Conservation (phyloP, 768 basidiomycete genomes). For the Lentinus brumalis region DNA sequence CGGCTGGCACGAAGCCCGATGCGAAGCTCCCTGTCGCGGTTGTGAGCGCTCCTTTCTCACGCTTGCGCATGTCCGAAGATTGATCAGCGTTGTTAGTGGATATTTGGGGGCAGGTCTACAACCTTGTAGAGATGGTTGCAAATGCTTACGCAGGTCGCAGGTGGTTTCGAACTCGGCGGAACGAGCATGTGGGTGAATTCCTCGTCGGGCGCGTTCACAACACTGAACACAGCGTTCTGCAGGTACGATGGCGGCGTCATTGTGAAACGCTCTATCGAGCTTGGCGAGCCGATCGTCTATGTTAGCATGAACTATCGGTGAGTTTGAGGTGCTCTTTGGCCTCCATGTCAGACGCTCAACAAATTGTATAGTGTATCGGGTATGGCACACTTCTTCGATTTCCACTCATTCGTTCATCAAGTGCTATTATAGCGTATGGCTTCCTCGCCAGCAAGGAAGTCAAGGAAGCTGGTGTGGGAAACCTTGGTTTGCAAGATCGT, state of each 20-base stretch:
- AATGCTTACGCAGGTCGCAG: slow-evolving; percentile 14
- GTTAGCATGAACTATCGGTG: slow-evolving; percentile 58
- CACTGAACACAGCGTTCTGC: not conserved
- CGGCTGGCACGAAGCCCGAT: slow-evolving; percentile 12
- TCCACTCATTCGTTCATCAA: not conserved
- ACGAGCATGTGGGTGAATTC: slow-evolving; percentile 8
- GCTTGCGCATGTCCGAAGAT: not conserved
- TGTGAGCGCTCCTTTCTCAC: slow-evolving; percentile 3
- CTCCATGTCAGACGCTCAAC: not conserved
- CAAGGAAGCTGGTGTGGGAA: slow-evolving; percentile 40
- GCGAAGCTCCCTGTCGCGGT: slow-evolving; percentile 22
- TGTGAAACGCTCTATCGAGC: slow-evolving; percentile 45
- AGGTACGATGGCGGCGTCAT: slow-evolving; percentile 48
- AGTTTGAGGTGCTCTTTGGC: not conserved
- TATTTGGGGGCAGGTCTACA: slow-evolving; percentile 25
- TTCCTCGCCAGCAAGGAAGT: slow-evolving; percentile 46
- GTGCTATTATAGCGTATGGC: slow-evolving; percentile 34
- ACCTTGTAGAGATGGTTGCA: too few species aligned
- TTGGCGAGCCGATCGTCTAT: slow-evolving; percentile 49
- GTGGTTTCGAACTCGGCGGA: slow-evolving; percentile 46
- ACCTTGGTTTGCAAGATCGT: slow-evolving; percentile 57
- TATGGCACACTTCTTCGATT: not conserved
- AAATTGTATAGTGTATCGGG: slow-evolving; percentile 8
- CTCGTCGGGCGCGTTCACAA: not conserved
- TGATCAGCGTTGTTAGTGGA: slow-evolving; percentile 22